phyloP scores from a whole-genome alignment of 2,329 filamentous ascomycete species.

The Fusarium longipes region DNA sequence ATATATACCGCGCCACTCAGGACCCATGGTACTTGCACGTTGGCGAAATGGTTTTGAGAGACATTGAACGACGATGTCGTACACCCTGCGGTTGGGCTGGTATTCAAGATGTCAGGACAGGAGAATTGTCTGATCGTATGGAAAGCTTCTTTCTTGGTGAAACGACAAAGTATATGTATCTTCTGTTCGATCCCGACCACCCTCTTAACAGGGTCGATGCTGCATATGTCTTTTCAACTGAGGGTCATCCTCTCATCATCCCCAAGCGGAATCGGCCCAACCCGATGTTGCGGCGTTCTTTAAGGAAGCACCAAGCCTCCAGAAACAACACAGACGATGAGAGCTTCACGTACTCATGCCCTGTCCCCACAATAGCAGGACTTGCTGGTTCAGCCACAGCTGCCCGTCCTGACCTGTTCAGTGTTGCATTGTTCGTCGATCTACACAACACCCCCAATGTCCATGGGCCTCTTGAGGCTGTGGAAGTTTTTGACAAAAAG shows the following conservation, averaged over 20 bases:
- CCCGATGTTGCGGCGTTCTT: slow-evolving; percentile 6
- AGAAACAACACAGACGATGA: slow-evolving; percentile 55
- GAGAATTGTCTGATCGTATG: slow-evolving; percentile 93
- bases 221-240: slow-evolving; percentile 93
- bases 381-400: slow-evolving; percentile 84
- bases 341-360: slow-evolving; percentile 71
- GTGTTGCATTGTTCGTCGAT: slow-evolving; percentile 86
- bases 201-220: slow-evolving; percentile 88
- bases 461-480: slow-evolving; percentile 58
- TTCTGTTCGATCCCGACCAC: slow-evolving; percentile 88
- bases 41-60: slow-evolving; percentile 92
- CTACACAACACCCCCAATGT: slow-evolving; percentile 80
- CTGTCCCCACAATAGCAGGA: slow-evolving; percentile 66
- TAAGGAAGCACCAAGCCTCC: slow-evolving; percentile 26
- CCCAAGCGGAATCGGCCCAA: slow-evolving; percentile 59
- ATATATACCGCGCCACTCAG: slow-evolving; percentile 91
- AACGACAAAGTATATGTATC: slow-evolving; percentile 93
- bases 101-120: slow-evolving; percentile 81
- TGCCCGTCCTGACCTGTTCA: slow-evolving; percentile 83
- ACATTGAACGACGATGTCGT: slow-evolving; percentile 90
- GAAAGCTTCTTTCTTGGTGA: slow-evolving; percentile 99
- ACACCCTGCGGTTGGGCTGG: slow-evolving; percentile 94
- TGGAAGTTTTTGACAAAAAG: slow-evolving; percentile 58
- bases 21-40: slow-evolving; percentile 98
- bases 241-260: slow-evolving; percentile 92